Conservation (phyloP, 495 filamentous ascomycete species). For the Beverwykella pulmonaria region DNA sequence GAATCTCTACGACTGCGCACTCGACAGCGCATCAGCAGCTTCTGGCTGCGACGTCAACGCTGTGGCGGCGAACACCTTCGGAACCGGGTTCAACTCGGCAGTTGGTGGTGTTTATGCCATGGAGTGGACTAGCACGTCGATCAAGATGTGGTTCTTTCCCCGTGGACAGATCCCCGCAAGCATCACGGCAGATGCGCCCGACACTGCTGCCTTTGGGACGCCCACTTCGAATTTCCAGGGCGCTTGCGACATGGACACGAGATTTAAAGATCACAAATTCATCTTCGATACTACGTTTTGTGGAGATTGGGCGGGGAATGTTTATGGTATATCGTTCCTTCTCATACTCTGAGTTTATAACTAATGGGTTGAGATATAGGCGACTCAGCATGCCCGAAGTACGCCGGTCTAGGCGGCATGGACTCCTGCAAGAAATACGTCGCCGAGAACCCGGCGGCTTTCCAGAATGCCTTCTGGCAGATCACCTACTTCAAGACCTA, state of each 20-base stretch:
- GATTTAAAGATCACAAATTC: conserved; percentile 73
- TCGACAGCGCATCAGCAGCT: conserved; percentile 10
- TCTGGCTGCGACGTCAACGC: conserved; percentile 30
- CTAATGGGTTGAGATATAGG: too few relatives aligned
- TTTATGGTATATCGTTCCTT: conserved; percentile 33
- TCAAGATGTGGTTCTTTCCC: conserved; percentile 81
- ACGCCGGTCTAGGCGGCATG: conserved; percentile 15
- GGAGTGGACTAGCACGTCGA: conserved; percentile 69
- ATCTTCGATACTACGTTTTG: conserved; percentile 86
- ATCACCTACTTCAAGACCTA: conserved; percentile 44
- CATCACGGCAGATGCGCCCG: conserved; percentile 60
- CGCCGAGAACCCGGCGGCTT: conserved; percentile 42
- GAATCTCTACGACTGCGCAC: conserved; percentile 55
- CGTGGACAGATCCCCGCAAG: conserved; percentile 61
- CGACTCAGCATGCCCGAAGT: conserved; percentile 29
- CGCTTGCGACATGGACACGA: conserved; percentile 62
- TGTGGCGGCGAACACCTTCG: conserved; percentile 14
- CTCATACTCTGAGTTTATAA: too few relatives aligned
- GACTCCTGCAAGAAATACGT: conserved; percentile 43
- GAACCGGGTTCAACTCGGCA: conserved; percentile 32
- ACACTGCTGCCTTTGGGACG: conserved; percentile 65
- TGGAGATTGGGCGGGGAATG: conserved; percentile 79
- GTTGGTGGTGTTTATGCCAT: conserved; percentile 77
- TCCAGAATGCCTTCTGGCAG: conserved; percentile 43
- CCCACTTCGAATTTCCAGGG: conserved; percentile 68